These are phyloP conservation scores for Ustilago crameri DNA, from an alignment of 1,284 basidiomycete species.

Conservation along the genomic window DNA sequence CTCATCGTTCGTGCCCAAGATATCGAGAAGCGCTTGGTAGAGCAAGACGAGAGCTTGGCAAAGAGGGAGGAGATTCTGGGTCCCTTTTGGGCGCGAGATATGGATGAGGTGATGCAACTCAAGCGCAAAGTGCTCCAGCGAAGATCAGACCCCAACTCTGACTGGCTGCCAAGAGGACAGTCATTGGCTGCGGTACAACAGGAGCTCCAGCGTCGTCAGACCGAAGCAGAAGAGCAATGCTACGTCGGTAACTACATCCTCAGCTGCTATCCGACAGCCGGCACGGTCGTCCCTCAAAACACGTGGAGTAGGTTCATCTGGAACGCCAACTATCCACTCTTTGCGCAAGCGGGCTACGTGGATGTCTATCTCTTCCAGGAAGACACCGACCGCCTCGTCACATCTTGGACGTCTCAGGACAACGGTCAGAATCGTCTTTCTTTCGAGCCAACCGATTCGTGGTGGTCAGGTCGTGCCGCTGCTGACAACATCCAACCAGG, in stretches of 20 bases:
- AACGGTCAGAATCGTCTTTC: conserved; percentile 54
- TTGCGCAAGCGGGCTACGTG: conserved; percentile 52
- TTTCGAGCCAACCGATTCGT: conserved; percentile 54
- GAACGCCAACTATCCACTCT: conserved; percentile 60
- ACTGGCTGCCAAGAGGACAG: conserved; percentile 2
- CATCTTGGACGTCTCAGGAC: conserved; percentile 53
- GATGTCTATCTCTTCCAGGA: conserved; percentile 63
- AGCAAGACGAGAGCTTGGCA: conserved; percentile 8
- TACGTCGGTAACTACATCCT: conserved; percentile 59
- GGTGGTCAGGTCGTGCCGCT: conserved; percentile 50
- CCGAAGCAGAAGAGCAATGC: conserved; percentile 46
- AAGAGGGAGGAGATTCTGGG: conserved; percentile 39
- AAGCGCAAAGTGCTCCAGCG: conserved; percentile 24
- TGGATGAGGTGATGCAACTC: conserved; percentile 35
- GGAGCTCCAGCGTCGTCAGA: conserved; percentile 44
- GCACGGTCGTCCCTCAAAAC: conserved; percentile 47
- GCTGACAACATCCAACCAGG: conserved; percentile 53
- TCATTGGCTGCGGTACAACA: background rate
- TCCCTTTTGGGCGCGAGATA: conserved; percentile 46
- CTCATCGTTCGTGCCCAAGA: conserved; percentile 18
- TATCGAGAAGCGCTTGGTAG: conserved; percentile 14
- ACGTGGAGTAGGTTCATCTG: conserved; percentile 59
- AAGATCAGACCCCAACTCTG: conserved; percentile 2
- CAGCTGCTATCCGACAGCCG: conserved; percentile 58
- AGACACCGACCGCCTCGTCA: conserved; percentile 51